A percentile compares a stretch with the other conserved stretches of the same genome.
Evolutionary conservation across 148 eudicot genomes (phyloP).

Genomic region (Camellia lanceoleosa): DNA sequence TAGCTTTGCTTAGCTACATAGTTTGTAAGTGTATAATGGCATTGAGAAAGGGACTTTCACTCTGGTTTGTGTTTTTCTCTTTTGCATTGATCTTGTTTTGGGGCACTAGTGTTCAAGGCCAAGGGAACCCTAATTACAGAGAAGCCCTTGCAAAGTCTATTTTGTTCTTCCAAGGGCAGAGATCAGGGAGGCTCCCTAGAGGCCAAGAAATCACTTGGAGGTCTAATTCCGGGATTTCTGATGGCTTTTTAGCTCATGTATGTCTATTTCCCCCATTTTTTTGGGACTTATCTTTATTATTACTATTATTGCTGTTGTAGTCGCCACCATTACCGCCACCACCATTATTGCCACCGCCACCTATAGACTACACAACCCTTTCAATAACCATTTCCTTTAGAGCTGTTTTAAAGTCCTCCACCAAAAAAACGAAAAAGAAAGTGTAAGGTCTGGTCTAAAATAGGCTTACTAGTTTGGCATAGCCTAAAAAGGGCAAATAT

Average conservation of each 20-base stretch:
- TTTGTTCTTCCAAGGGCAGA: slow-evolving; percentile 82
- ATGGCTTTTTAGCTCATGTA: slow-evolving; percentile 69
- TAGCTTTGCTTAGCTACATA: neutral
- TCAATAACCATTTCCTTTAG: too few relatives aligned
- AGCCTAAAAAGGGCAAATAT: too few relatives aligned
- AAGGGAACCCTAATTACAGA: slow-evolving; percentile 51
- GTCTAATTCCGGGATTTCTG: slow-evolving; percentile 51
- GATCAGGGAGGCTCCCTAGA: slow-evolving; percentile 65
- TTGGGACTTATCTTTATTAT: neutral
- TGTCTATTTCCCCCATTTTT: slow-evolving; percentile 5
- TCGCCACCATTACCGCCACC: too few relatives aligned
- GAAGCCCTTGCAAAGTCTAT: slow-evolving; percentile 85
- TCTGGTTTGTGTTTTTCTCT: slow-evolving; percentile 18
- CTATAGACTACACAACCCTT: too few relatives aligned
- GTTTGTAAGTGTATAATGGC: slow-evolving; percentile 8
- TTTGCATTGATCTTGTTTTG: slow-evolving; percentile 8
- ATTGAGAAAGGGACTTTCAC: slow-evolving; percentile 11
- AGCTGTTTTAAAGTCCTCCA: too few relatives aligned
- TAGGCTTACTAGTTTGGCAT: too few relatives aligned
- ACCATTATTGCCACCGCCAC: too few relatives aligned
- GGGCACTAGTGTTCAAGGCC: slow-evolving; percentile 23
- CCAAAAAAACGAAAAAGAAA: too few relatives aligned
- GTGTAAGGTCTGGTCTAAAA: too few relatives aligned
- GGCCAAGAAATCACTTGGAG: slow-evolving; percentile 62
- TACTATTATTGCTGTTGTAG: neutral